Percentiles rank a stretch among this genome's conserved stretches.
Evolutionary conservation across 2,329 filamentous ascomycete species (phyloP).

Genomic region (Aspergillus flavus): DNA sequence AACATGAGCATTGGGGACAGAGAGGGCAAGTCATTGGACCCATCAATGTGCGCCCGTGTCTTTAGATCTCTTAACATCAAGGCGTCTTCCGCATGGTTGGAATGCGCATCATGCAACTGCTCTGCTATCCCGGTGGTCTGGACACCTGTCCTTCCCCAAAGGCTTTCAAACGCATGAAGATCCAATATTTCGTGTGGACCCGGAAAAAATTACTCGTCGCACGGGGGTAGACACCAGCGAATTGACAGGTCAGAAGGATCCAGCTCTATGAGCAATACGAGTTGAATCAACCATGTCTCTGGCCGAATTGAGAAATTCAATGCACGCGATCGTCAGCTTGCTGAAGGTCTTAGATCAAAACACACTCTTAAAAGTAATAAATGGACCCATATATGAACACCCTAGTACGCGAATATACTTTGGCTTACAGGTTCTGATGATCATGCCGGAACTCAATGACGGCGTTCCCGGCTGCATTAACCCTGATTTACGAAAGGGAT

Average conservation of each 20-base stretch:
- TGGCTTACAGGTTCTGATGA: not conserved
- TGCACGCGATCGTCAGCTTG: not conserved
- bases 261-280: not conserved
- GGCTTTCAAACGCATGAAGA: not conserved
- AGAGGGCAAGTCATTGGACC: not conserved
- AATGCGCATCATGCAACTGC: slow-evolving; percentile 8
- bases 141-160: not conserved
- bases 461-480: not conserved
- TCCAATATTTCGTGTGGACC: not conserved
- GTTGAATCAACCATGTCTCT: not conserved
- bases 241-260: slow-evolving; percentile 8
- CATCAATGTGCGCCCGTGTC: not conserved
- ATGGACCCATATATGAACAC: not conserved
- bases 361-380: not conserved
- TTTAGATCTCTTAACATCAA: not conserved
- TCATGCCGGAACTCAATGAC: not conserved
- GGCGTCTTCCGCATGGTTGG: not conserved
- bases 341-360: not conserved
- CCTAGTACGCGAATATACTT: not conserved
- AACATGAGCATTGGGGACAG: not conserved
- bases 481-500: not conserved
- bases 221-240: not conserved
- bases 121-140: slow-evolving; percentile 3
- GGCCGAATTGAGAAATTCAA: not conserved
- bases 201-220: slow-evolving; percentile 5